phyloP scores from a whole-genome alignment of 2,329 filamentous ascomycete genomes.

The Sarocladium brachiariae region DNA sequence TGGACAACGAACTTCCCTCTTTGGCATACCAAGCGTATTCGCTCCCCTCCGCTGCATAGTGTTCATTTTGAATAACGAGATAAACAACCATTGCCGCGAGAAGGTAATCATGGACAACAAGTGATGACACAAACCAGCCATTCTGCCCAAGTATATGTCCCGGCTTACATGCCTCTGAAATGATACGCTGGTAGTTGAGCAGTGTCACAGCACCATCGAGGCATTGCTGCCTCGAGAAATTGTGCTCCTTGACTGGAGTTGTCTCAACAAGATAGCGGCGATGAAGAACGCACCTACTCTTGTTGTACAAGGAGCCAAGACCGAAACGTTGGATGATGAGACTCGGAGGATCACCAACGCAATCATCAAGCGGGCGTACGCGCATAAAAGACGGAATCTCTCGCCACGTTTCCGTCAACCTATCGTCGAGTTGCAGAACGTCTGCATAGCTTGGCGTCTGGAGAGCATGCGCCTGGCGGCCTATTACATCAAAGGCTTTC shows the following conservation, averaged over 20 bases:
- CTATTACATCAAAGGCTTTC: conserved; percentile 42
- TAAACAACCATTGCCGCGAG: conserved; percentile 46
- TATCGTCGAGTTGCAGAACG: conserved; percentile 39
- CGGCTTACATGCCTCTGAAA: conserved; percentile 32
- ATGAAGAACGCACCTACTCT: conserved; percentile 49
- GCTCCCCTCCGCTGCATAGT: conserved; percentile 29
- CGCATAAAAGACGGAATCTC: conserved; percentile 41
- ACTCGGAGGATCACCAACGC: conserved; percentile 39
- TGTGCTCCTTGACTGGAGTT: conserved; percentile 34
- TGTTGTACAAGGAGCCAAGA: conserved; percentile 45
- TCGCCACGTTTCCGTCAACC: conserved; percentile 38
- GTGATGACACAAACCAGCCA: conserved; percentile 36
- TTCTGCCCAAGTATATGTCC: conserved; percentile 37
- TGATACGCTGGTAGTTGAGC: conserved; percentile 38
- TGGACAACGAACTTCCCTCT: conserved; percentile 25
- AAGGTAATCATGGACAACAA: conserved; percentile 42
- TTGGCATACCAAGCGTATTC: conserved; percentile 28
- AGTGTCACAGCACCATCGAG: conserved; percentile 42
- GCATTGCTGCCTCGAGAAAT: conserved; percentile 40
- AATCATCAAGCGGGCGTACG: conserved; percentile 40
- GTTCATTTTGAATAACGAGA: conserved; percentile 36
- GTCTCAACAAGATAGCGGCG: conserved; percentile 43
- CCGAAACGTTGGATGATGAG: conserved; percentile 47
- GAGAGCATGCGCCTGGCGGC: conserved; percentile 41
- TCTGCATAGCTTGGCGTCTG: conserved; percentile 40